Base-by-base conservation (phyloP, 495 filamentous ascomycete species). In the Hapsidospora chrysogenum region DNA sequence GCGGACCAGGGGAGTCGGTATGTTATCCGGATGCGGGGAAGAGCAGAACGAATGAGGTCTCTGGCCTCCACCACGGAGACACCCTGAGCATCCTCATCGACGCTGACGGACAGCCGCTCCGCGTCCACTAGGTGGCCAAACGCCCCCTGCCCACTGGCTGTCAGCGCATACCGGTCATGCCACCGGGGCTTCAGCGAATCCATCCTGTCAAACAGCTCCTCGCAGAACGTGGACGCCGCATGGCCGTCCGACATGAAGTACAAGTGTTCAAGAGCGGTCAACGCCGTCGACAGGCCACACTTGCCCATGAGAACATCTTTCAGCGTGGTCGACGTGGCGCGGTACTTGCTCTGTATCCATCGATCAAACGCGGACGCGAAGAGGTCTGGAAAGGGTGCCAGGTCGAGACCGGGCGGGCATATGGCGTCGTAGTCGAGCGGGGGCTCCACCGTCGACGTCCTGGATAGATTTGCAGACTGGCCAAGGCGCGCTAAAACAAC, bases 151-250 rank as follows among this genome's bases (percentile, higher is more conserved):
- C 76, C 72, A 6, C 87, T 53, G 44, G 89, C 84, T 2, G 81
- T 92, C 21, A 94, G 60, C 3, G 79, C 61, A 47, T 84, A 92
- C 15, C 74, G 68, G 54, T 96, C 84, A 39, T 75, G 76, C 86
- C 87, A 95, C 17, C 64, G 65, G 13, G 50, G 46, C 32, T 67
- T 70, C 5, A 75, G 53, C 14, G 61, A 62, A 42, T 89, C 83
- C 14, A 95, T 68, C 25, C 79, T 71, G 26, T 82, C 72, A 49
- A 92, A 94, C 11, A 95, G 56, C 10, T 71, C 68, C 18, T 63
- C 54, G 13, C 80, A 68, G 34, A 95, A 75, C 0, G 54, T 47
- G 29, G 72, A 64, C 6, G 74, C 64, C 2, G 67, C 49, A 13
- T 72, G 61, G 18, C 83, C 78, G 46, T 93, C 73, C 14, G 65